A percentile compares a stretch with the other conserved stretches of the same genome.
Conservation (phyloP, 345 rosid genomes). For the Eucalyptus melliodora region DNA sequence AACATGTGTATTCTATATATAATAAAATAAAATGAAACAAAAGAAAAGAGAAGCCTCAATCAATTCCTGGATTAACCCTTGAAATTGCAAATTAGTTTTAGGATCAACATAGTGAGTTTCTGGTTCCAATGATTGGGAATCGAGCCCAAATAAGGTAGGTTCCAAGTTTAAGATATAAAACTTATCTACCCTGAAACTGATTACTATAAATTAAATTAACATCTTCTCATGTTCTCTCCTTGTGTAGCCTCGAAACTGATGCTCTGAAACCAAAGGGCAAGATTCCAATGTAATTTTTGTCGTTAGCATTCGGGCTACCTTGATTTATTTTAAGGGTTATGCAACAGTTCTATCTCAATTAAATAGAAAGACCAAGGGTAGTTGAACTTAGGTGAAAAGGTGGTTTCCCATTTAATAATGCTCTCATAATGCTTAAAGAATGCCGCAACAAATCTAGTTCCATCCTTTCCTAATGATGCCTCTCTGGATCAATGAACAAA, state of each 20-base stretch:
- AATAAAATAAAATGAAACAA: not conserved
- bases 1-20: not conserved
- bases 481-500: not conserved
- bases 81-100: not conserved
- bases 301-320: not conserved
- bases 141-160: not conserved
- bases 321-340: not conserved
- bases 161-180: not conserved
- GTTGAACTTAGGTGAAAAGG: not conserved
- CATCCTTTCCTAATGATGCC: not conserved
- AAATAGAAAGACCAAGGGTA: not conserved
- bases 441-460: not conserved
- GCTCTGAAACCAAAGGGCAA: not conserved
- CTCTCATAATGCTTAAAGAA: not conserved
- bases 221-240: not conserved
- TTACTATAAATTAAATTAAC: no score
- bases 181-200: accelerated
- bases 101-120: not conserved
- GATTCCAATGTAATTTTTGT: not conserved
- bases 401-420: not conserved
- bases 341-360: not conserved
- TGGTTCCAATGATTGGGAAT: not conserved
- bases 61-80: not conserved
- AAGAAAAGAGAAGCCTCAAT: not conserved
- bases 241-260: not conserved